Conservation (phyloP, 148 eudicot genomes). For the Chenopodium album region DNA sequence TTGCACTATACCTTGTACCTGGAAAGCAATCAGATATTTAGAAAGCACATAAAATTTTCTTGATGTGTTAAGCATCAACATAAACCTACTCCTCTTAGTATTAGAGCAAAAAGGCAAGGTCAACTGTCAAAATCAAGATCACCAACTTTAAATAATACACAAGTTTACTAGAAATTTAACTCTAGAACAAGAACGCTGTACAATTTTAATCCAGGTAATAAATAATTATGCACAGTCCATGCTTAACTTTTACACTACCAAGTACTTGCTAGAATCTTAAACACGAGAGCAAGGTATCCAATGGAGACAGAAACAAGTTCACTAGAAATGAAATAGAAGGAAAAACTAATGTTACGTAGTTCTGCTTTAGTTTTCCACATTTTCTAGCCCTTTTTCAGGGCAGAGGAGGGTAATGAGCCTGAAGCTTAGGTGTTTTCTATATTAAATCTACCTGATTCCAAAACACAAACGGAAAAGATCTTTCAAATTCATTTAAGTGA, state of each 20-base stretch:
- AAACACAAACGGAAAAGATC: background rate
- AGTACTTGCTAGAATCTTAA: background rate
- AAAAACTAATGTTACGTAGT: background rate
- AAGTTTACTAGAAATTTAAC: background rate
- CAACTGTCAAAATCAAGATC: background rate
- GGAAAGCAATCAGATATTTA: conserved; percentile 26
- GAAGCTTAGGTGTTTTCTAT: background rate
- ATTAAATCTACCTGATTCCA: background rate
- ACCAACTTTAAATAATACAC: background rate
- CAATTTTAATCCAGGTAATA: background rate
- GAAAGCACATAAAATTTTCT: background rate
- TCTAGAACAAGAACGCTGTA: background rate
- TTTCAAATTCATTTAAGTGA: background rate
- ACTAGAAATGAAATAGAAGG: background rate
- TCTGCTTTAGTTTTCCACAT: background rate
- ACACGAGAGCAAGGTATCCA: background rate
- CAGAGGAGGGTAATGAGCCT: background rate
- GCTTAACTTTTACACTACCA: background rate
- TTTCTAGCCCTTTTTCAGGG: background rate
- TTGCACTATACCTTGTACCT: conserved; percentile 94
- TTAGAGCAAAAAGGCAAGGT: background rate
- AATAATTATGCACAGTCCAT: background rate
- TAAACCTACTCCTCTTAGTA: background rate
- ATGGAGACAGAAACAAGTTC: background rate
- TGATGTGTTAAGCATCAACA: background rate